Conservation (phyloP, 2,329 filamentous ascomycete genomes). For the Neoascochyta sp. region DNA sequence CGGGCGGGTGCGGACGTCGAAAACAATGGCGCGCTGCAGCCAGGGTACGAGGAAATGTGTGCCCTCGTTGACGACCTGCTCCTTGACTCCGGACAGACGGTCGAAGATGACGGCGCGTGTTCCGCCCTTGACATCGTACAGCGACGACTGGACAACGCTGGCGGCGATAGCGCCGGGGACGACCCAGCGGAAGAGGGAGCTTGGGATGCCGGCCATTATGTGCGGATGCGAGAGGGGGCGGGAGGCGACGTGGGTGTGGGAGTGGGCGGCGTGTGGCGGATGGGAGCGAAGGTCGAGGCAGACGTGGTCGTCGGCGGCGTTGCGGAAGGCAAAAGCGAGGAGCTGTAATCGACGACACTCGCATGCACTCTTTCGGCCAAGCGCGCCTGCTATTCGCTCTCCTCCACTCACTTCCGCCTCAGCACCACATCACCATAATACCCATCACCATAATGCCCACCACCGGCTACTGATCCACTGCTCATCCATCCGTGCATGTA, state of each 20-base stretch:
- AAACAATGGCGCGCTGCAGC: conserved; percentile 91
- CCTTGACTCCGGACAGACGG: conserved; percentile 85
- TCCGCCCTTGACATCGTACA: conserved; percentile 97
- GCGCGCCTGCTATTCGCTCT: conserved; percentile 14
- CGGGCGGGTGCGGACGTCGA: conserved; percentile 96
- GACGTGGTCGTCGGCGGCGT: no score
- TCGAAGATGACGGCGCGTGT: conserved; percentile 98
- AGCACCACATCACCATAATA: no score
- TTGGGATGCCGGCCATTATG: conserved; percentile 32
- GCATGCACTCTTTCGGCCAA: conserved; percentile 13
- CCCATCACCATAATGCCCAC: no score
- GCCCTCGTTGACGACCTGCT: conserved; percentile 87
- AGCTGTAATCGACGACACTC: conserved; percentile 17
- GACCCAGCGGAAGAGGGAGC: conserved; percentile 51
- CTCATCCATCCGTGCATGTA: no score
- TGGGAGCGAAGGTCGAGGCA: conserved; percentile 7
- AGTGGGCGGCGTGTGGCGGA: conserved; percentile 15
- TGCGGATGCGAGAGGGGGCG: conserved; percentile 18
- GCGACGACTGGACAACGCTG: conserved; percentile 68
- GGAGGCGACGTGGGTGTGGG: conserved; percentile 7
- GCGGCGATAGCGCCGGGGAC: conserved; percentile 69
- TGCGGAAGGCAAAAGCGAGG: conserved; percentile 10
- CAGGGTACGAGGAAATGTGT: conserved; percentile 96
- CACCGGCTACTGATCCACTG: no score
- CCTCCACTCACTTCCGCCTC: no score